phyloP scores from a whole-genome alignment of 2,329 filamentous ascomycete genomes.

The Rhinocladiella mackenziei region DNA sequence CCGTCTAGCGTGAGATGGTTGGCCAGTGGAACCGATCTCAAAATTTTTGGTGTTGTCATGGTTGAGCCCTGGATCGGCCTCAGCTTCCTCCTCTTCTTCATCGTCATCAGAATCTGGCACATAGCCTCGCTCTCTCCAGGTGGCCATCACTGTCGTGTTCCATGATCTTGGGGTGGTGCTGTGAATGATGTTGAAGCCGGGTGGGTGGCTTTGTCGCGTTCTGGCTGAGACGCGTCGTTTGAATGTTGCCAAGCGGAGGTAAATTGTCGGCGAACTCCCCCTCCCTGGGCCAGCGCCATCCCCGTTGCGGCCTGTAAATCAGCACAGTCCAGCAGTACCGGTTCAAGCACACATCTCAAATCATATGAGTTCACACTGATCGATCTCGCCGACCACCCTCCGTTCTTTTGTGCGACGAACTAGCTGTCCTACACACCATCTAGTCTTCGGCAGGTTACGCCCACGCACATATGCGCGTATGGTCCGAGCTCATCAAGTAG shows the following conservation, averaged over 20 bases:
- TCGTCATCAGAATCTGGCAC: constrained; percentile 52
- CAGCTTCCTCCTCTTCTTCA: constrained; percentile 41
- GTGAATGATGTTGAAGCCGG: constrained; percentile 1
- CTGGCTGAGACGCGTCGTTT: neutral
- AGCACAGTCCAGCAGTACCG: no score
- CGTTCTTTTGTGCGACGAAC: no score
- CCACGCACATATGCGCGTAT: no score
- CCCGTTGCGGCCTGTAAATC: no score
- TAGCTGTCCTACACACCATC: no score
- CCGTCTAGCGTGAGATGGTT: neutral
- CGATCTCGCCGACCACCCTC: no score
- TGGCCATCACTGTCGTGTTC: constrained; percentile 22
- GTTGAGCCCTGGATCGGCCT: constrained; percentile 33
- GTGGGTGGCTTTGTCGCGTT: constrained; percentile 8
- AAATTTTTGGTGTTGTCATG: neutral
- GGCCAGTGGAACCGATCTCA: neutral
- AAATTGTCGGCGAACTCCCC: neutral
- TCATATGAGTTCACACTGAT: no score
- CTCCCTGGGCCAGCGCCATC: no score
- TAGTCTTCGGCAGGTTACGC: no score
- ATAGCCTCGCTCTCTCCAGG: constrained; percentile 50
- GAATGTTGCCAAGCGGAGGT: neutral
- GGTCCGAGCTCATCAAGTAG: no score
- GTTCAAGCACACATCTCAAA: no score
- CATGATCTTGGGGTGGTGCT: constrained; percentile 20